Evolutionary conservation across 345 rosid genomes (phyloP).

Genomic region (Camelina hispida): DNA sequence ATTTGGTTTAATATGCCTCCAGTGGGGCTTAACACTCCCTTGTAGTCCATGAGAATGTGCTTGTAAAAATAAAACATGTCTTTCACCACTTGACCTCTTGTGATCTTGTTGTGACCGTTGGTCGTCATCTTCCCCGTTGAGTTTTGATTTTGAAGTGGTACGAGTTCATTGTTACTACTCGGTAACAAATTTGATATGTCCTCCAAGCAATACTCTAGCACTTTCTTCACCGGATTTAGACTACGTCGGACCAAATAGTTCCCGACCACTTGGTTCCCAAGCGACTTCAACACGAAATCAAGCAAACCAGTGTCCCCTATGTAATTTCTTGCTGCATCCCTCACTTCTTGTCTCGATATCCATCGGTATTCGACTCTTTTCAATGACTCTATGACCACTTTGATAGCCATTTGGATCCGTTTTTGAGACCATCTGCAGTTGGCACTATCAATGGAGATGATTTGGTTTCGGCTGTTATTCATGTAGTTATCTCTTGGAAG

Average conservation of each 20-base stretch:
- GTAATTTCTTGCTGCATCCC: conserved; percentile 86
- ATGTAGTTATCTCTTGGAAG: conserved; percentile 59
- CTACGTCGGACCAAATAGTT: conserved; percentile 85
- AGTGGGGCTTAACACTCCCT: conserved; percentile 43
- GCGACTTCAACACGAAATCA: conserved; percentile 86
- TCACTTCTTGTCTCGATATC: conserved; percentile 92
- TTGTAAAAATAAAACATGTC: conserved; percentile 66
- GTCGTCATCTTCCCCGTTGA: conserved; percentile 45
- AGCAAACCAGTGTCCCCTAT: conserved; percentile 93
- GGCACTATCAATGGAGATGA: conserved; percentile 51
- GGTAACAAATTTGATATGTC: conserved; percentile 61
- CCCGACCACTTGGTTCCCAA: conserved; percentile 89
- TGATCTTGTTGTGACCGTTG: conserved; percentile 52
- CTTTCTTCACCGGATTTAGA: conserved; percentile 90
- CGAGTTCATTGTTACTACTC: conserved; percentile 47
- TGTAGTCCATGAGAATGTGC: conserved; percentile 60
- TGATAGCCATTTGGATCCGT: conserved; percentile 83
- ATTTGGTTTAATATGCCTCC: conserved; percentile 58
- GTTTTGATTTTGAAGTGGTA: conserved; percentile 46
- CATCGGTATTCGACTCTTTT: conserved; percentile 65
- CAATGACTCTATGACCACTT: conserved; percentile 78
- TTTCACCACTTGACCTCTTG: conserved; percentile 66
- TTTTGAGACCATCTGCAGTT: conserved; percentile 88
- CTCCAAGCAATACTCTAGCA: conserved; percentile 84
- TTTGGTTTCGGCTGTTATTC: conserved; percentile 44